These are phyloP conservation scores for Phialophora chinensis DNA, from an alignment of 2,329 filamentous ascomycete species.

Conservation along the genomic window DNA sequence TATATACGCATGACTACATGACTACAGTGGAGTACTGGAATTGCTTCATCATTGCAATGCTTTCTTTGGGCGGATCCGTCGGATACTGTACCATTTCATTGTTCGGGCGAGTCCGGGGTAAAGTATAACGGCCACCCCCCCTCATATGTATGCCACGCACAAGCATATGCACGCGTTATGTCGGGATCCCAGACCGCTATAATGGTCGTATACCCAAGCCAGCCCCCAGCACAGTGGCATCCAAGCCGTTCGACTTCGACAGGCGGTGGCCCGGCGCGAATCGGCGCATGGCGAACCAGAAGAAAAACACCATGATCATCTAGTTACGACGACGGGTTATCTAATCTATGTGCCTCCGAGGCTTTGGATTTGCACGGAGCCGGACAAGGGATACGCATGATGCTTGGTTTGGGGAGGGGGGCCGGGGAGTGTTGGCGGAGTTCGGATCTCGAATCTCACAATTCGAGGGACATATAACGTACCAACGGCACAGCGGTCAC, in stretches of 20 bases:
- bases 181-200: neutral
- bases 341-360: too few species aligned
- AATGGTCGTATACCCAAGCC: slow-evolving; percentile 1
- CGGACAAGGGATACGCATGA: too few species aligned
- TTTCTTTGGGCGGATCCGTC: too few species aligned
- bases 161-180: neutral
- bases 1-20: too few species aligned
- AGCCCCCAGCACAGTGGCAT: neutral
- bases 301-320: slow-evolving; percentile 11
- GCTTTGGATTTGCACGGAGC: too few species aligned
- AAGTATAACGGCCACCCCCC: neutral
- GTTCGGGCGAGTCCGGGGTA: neutral
- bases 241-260: neutral
- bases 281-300: slow-evolving; percentile 19
- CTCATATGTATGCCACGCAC: neutral
- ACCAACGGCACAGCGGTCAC: slow-evolving; percentile 52
- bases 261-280: slow-evolving; percentile 5
- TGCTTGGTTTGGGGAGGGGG: too few species aligned
- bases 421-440: too few species aligned
- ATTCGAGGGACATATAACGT: neutral
- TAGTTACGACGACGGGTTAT: neutral
- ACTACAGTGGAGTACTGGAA: too few species aligned
- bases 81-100: neutral
- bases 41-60: too few species aligned
- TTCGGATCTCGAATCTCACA: too few species aligned